These are phyloP conservation scores for Dipteronia dyeriana DNA, from an alignment of 345 rosid species.

Conservation along the genomic window DNA sequence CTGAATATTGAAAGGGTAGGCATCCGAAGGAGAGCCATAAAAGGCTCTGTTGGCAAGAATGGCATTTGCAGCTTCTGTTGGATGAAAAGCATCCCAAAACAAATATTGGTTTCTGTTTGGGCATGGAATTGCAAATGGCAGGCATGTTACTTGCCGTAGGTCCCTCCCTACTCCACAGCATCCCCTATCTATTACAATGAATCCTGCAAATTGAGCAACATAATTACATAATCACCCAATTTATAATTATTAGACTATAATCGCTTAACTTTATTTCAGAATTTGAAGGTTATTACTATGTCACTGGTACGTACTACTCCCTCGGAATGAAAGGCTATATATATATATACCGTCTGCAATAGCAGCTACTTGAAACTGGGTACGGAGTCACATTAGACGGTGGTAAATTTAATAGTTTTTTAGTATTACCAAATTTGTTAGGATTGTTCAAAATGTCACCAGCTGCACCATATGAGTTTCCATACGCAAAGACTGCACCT, in stretches of 20 bases:
- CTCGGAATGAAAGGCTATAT: too few species aligned
- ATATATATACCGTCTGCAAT: too few species aligned
- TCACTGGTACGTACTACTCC: too few species aligned
- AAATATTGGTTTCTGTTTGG: conserved; percentile 46
- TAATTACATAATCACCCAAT: too few species aligned
- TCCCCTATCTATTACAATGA: conserved; percentile 61
- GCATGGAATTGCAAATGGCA: conserved; percentile 65
- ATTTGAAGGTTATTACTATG: too few species aligned
- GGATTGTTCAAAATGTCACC: conserved; percentile 78
- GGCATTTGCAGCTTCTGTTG: conserved; percentile 67
- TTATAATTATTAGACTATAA: too few species aligned
- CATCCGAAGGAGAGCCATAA: conserved; percentile 57
- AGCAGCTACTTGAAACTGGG: too few species aligned
- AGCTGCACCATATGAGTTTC: conserved; percentile 59
- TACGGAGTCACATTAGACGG: too few species aligned
- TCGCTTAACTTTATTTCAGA: too few species aligned
- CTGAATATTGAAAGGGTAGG: conserved; percentile 74
- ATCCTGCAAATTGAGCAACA: conserved; percentile 46
- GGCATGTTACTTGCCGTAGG: conserved; percentile 72
- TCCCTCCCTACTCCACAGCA: conserved; percentile 82
- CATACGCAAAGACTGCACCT: conserved; percentile 54
- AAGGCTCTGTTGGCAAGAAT: conserved; percentile 64
- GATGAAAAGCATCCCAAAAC: conserved; percentile 97
- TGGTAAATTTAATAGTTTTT: too few species aligned
- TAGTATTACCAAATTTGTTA: conserved; percentile 48